Evolutionary conservation across 805 yeast species (phyloP).

Genomic region (Saturnispora kantuleensis): DNA sequence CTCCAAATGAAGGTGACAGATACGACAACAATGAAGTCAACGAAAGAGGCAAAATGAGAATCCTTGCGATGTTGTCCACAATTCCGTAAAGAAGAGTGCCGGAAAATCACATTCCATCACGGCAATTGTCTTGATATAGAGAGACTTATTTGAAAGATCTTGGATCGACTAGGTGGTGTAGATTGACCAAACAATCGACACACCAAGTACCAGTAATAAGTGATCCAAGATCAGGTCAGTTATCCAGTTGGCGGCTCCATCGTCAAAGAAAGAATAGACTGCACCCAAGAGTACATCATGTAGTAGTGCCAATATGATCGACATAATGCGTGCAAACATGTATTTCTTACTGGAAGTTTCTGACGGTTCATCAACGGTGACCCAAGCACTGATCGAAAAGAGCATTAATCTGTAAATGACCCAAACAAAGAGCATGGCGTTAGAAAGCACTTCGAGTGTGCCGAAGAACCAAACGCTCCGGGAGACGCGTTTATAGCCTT

Average conservation of each 20-base stretch:
- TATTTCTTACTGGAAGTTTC: conserved; percentile 8
- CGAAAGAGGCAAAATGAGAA: conserved; percentile 14
- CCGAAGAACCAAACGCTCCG: conserved; percentile 15
- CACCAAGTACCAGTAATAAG: conserved; percentile 13
- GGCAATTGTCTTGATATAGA: conserved; percentile 7
- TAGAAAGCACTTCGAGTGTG: conserved; percentile 16
- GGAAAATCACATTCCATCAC: conserved; percentile 11
- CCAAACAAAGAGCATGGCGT: conserved; percentile 24
- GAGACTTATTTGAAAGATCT: conserved; percentile 13
- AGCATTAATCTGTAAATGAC: conserved; percentile 24
- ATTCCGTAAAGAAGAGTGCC: conserved; percentile 13
- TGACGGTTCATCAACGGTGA: not conserved
- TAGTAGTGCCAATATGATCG: conserved; percentile 17
- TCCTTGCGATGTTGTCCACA: not conserved
- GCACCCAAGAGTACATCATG: conserved; percentile 23
- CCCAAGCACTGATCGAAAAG: conserved; percentile 22
- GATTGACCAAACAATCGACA: conserved; percentile 14
- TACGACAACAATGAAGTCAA: conserved; percentile 17
- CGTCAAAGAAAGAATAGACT: conserved; percentile 22
- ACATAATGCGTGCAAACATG: conserved; percentile 13
- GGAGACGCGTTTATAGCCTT: too few species aligned
- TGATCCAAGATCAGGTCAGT: conserved; percentile 19
- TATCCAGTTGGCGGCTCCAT: conserved; percentile 13
- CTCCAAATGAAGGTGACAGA: conserved; percentile 21
- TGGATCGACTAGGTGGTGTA: conserved; percentile 16